These are phyloP conservation scores for Komagataella ulmi DNA, from an alignment of 805 yeast genomes.

Conservation along the genomic window DNA sequence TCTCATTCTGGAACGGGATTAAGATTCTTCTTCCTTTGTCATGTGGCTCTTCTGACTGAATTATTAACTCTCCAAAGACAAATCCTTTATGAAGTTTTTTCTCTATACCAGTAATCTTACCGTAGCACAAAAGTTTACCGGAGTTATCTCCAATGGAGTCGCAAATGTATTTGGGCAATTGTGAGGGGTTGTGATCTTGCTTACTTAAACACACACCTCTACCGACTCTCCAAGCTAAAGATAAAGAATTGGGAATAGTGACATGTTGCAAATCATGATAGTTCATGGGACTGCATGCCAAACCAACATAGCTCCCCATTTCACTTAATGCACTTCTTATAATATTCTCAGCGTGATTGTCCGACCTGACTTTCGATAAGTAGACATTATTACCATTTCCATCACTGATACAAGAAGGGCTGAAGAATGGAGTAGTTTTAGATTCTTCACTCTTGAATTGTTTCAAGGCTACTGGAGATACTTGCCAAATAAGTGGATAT, in stretches of 20 bases:
- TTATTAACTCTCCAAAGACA: constrained; percentile 28
- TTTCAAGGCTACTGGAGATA: constrained; percentile 16
- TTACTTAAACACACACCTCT: constrained; percentile 26
- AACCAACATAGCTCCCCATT: constrained; percentile 26
- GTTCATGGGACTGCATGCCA: constrained; percentile 17
- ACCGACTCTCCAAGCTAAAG: constrained; percentile 34
- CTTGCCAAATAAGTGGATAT: constrained; percentile 29
- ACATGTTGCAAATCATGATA: constrained; percentile 6
- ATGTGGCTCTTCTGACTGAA: constrained; percentile 6
- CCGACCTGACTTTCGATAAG: constrained; percentile 14
- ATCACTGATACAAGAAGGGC: constrained; percentile 15
- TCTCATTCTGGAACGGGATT: constrained; percentile 38
- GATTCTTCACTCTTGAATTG: neutral
- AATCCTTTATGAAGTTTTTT: constrained; percentile 27
- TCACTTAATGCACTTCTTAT: constrained; percentile 28
- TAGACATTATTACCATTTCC: constrained; percentile 23
- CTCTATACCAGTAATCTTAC: constrained; percentile 30
- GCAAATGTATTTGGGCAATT: neutral
- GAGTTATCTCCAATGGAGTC: constrained; percentile 12
- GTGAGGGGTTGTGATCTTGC: constrained; percentile 8
- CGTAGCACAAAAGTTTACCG: constrained; percentile 23
- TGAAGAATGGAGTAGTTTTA: constrained; percentile 11
- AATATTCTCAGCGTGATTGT: constrained; percentile 20
- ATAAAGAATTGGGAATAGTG: constrained; percentile 17
- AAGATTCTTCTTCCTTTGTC: constrained; percentile 8